A percentile compares a stretch with the other conserved stretches of the same genome.
Evolutionary conservation across 2,329 filamentous ascomycete species (phyloP).

Genomic region (Sarocladiaceae sp.): DNA sequence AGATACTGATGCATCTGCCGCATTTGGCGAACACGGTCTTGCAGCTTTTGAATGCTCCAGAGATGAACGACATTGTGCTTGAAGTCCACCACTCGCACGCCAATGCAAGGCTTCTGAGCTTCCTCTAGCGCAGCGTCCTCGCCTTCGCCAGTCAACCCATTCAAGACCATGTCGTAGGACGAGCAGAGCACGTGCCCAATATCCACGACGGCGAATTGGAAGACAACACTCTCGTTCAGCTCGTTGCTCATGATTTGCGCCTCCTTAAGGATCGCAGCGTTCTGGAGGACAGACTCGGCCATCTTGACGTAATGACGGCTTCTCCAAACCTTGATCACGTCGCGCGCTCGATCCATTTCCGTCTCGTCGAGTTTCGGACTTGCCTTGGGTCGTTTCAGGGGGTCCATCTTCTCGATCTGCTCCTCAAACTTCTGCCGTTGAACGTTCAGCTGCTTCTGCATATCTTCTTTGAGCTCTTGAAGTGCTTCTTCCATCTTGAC

Average conservation of each 20-base stretch:
- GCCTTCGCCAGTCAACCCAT: conserved; percentile 82
- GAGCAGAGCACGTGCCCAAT: conserved; percentile 84
- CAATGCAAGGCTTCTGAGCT: conserved; percentile 84
- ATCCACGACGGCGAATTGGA: conserved; percentile 92
- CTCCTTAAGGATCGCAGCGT: conserved; percentile 85
- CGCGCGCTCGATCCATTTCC: conserved; percentile 67
- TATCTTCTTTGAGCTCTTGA: conserved; percentile 74
- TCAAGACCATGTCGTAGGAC: conserved; percentile 94
- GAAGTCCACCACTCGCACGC: conserved; percentile 87
- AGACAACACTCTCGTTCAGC: conserved; percentile 86
- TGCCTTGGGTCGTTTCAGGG: conserved; percentile 55
- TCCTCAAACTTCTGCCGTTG: conserved; percentile 84
- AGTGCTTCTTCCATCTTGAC: conserved; percentile 79
- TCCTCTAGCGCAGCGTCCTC: conserved; percentile 77
- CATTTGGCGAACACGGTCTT: conserved; percentile 85
- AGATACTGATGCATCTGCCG: conserved; percentile 96
- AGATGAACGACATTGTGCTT: conserved; percentile 80
- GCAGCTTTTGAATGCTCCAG: conserved; percentile 92
- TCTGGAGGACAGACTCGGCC: conserved; percentile 86
- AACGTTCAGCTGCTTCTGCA: conserved; percentile 77
- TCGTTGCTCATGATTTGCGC: conserved; percentile 98
- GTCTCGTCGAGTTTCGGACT: conserved; percentile 64
- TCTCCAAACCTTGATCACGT: conserved; percentile 70
- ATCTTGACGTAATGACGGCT: conserved; percentile 85
- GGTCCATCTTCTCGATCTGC: conserved; percentile 73